phyloP scores from a whole-genome alignment of 306 rosid species.

The Morella rubra region DNA sequence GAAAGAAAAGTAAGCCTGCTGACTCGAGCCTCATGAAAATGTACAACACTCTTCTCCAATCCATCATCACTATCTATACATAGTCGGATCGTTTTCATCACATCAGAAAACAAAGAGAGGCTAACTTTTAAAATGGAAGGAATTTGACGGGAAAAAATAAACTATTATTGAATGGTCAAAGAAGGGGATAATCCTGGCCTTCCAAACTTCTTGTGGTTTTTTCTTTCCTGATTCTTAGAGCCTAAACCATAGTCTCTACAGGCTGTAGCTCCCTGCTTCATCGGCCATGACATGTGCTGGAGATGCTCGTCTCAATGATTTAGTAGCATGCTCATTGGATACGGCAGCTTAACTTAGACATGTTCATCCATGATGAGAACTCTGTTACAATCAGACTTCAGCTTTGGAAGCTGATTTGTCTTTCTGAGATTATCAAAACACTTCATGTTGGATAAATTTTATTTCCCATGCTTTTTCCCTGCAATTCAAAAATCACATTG shows the following conservation, averaged over 20 bases:
- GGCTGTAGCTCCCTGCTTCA: slow-evolving; percentile 21
- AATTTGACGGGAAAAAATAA: not conserved
- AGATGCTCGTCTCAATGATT: slow-evolving; percentile 1
- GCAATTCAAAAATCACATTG: slow-evolving; percentile 28
- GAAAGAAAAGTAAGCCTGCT: slow-evolving; percentile 6
- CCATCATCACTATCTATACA: slow-evolving; percentile 23
- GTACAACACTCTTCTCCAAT: slow-evolving; percentile 19
- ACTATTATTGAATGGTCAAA: not conserved
- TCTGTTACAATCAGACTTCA: slow-evolving; percentile 17
- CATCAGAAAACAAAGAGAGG: not conserved
- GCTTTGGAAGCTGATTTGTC: slow-evolving; percentile 1
- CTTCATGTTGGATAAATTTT: slow-evolving; percentile 19
- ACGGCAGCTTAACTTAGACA: slow-evolving; percentile 25
- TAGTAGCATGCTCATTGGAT: not conserved
- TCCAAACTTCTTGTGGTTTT: slow-evolving; percentile 10
- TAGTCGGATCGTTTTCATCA: slow-evolving; percentile 4
- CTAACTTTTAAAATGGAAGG: slow-evolving; percentile 10
- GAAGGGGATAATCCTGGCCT: slow-evolving; percentile 4
- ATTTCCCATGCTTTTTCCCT: slow-evolving; percentile 62
- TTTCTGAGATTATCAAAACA: slow-evolving; percentile 20
- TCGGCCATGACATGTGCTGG: slow-evolving; percentile 8
- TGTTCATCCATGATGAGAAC: slow-evolving; percentile 20
- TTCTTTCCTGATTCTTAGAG: not conserved
- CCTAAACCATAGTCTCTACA: not conserved
- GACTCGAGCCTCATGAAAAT: slow-evolving; percentile 5